phyloP scores from a whole-genome alignment of 495 filamentous ascomycete genomes.

The Neurospora sp. region DNA sequence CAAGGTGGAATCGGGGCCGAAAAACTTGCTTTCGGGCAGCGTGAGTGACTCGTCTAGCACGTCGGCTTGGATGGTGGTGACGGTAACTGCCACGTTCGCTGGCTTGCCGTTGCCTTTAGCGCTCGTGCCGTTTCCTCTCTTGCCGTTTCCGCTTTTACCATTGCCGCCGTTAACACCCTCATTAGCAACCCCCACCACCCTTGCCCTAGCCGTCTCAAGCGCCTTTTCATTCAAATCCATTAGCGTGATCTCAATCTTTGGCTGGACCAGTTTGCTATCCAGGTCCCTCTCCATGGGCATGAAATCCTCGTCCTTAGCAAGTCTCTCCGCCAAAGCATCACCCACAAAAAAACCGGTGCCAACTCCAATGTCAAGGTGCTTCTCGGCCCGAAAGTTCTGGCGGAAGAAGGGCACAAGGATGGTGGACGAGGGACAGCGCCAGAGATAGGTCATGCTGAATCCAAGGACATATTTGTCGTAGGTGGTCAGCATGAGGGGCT shows the following conservation, averaged over 20 bases:
- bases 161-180: too few species aligned
- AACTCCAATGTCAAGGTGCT: conserved; percentile 33
- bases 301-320: background rate
- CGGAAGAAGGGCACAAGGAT: conserved; percentile 30
- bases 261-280: background rate
- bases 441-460: conserved; percentile 22
- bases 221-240: conserved; percentile 22
- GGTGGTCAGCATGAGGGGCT: conserved; percentile 11
- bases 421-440: conserved; percentile 22
- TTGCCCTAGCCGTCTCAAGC: conserved; percentile 8
- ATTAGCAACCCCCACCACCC: conserved; percentile 2
- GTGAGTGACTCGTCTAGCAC: conserved; percentile 2
- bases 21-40: background rate
- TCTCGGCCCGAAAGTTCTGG: conserved; percentile 13
- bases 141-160: too few species aligned
- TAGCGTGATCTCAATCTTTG: conserved; percentile 14
- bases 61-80: conserved; percentile 13
- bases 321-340: conserved; percentile 4
- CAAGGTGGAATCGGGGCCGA: background rate
- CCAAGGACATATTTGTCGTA: conserved; percentile 28
- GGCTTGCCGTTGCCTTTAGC: background rate
- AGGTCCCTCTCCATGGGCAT: background rate
- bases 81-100: background rate
- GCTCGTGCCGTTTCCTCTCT: too few species aligned
- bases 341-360: conserved; percentile 28